Percentiles rank a stretch among this genome's conserved stretches.
Conservation (phyloP, 768 basidiomycete genomes). For the Suillus subluteus region DNA sequence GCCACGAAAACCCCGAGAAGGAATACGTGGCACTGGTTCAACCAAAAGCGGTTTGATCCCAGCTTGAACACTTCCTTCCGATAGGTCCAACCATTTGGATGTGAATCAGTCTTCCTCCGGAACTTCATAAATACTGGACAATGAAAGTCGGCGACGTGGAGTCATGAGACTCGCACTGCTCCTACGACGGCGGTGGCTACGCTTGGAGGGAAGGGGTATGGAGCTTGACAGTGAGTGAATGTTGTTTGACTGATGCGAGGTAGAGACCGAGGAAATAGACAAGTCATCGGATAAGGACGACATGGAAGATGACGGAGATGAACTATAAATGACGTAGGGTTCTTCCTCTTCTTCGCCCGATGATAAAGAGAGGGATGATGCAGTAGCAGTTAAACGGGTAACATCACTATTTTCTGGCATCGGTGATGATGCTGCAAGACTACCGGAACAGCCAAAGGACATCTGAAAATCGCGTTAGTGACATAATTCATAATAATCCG, state of each 20-base stretch:
- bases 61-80: not conserved
- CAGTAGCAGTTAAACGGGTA: constrained; percentile 3
- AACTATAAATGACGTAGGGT: constrained; percentile 37
- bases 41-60: constrained; percentile 17
- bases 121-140: constrained; percentile 37
- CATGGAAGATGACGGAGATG: constrained; percentile 35
- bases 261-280: constrained; percentile 19
- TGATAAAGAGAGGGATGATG: constrained; percentile 27
- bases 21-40: constrained; percentile 3
- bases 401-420: not conserved
- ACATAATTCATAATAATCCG: not conserved
- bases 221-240: constrained; percentile 17
- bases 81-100: not conserved
- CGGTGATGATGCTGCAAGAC: constrained; percentile 2
- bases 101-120: constrained; percentile 33
- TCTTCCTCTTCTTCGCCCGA: constrained; percentile 34
- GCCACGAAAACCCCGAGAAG: not conserved
- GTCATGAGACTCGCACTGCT: constrained; percentile 36
- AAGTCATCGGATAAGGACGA: constrained; percentile 37
- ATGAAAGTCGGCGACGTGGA: constrained; percentile 34
- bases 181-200: constrained; percentile 31
- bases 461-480: constrained; percentile 18
- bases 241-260: constrained; percentile 25
- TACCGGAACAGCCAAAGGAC: constrained; percentile 20
- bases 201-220: not conserved